These are phyloP conservation scores for Scedosporium apiospermum DNA, from an alignment of 2,329 filamentous ascomycete species.

Conservation along the genomic window DNA sequence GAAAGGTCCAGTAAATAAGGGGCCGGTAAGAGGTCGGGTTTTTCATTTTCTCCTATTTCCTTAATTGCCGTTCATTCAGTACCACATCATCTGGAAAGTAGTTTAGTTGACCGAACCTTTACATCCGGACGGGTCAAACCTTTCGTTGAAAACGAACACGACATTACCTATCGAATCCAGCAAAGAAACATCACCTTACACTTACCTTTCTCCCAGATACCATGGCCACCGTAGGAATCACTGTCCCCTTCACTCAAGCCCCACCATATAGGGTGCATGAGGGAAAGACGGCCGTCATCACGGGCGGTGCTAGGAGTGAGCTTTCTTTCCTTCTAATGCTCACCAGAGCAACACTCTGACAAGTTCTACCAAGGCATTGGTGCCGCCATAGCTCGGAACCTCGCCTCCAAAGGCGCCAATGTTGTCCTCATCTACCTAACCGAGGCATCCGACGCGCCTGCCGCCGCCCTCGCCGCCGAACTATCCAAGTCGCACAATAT, in stretches of 20 bases:
- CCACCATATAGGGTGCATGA: slow-evolving; percentile 19
- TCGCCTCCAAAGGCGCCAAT: slow-evolving; percentile 51
- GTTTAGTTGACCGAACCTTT: background rate
- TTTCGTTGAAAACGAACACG: background rate
- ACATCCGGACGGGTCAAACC: background rate
- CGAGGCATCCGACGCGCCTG: slow-evolving; percentile 37
- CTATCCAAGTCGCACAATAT: slow-evolving; percentile 36
- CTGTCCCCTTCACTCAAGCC: slow-evolving; percentile 10
- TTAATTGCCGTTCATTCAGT: background rate
- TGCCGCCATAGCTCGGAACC: slow-evolving; percentile 44
- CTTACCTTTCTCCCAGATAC: background rate
- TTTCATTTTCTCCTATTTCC: background rate
- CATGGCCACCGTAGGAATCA: slow-evolving; percentile 6
- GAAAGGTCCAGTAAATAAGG: background rate
- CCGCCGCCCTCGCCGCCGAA: slow-evolving; percentile 35
- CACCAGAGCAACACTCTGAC: slow-evolving; percentile 7
- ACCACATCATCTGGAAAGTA: background rate
- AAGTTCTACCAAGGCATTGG: slow-evolving; percentile 41
- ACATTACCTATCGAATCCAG: background rate
- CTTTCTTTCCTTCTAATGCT: background rate
- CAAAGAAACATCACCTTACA: background rate
- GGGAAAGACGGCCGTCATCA: slow-evolving; percentile 41
- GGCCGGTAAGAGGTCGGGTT: background rate
- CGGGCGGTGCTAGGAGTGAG: slow-evolving; percentile 39
- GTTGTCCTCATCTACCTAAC: slow-evolving; percentile 53